Base-by-base conservation (phyloP, 1,139 yeast species). In the Geotrichum restrictum region DNA sequence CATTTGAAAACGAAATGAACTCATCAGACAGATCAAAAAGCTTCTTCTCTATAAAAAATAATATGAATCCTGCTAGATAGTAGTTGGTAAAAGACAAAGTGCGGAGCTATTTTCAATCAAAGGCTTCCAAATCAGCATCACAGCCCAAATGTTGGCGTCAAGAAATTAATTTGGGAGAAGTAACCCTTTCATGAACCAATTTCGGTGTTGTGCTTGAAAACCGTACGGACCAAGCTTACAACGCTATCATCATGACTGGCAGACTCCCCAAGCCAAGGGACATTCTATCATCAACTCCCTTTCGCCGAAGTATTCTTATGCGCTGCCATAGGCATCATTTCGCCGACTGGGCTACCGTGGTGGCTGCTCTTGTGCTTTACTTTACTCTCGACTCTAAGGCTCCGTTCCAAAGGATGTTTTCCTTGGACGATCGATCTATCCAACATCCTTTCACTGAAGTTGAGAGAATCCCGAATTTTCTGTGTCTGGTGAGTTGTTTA, bases 401-500 rank as follows among this genome's bases (percentile, higher is more conserved):
- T 14, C 71, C 71, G 3, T 66, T 66, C 55, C 64, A 63, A 47
- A 59, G 67, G 37, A 48, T 61, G 58, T 68, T 68, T 54, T 57
- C 61, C 21, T 62, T 70, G 58, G 62, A 61, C 48, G 72, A 68
- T 48, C 58, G 40, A 34, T 31, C 65, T 21, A 75, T 82, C 42
- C 76, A 76, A 55, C 82, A 79, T 64, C 85, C 85, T 1, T 75
- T 73, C 59, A 76, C 81, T 1, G 71, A 69, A 39, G 64, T 65
- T 19, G 85, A 81, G 61, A 69, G 80, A 5, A 83, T 82, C 13
- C 67, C 74, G 11, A 64, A 58, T 52, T 65, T 50, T 66, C 64
- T 57, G 55, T 64, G 67, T 18, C 34, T 49, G n/a, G 54, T 53
- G 50, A 21, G 56, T 48, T 2, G 21, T n/a, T 13, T 21, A 2